Evolutionary conservation across 768 basidiomycete genomes (phyloP).

Genomic region (Auricularia cornea): DNA sequence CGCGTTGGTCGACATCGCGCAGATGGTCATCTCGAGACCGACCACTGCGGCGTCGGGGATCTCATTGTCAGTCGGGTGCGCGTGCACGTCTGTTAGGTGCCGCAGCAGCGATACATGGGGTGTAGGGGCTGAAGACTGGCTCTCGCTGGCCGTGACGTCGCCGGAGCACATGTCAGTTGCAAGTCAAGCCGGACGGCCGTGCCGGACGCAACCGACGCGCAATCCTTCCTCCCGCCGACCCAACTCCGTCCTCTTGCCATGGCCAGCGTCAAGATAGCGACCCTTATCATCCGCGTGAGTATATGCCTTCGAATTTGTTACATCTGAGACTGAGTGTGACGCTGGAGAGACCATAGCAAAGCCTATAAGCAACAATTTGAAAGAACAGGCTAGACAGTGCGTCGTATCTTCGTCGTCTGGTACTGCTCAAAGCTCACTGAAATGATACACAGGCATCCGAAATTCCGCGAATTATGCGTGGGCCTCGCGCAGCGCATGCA

Average conservation of each 20-base stretch:
- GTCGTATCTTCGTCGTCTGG: neutral
- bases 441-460: neutral
- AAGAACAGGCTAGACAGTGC: neutral
- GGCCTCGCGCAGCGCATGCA: neutral
- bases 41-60: slow-evolving; percentile 43
- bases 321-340: neutral
- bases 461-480: neutral
- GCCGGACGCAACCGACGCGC: too few species aligned
- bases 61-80: slow-evolving; percentile 60
- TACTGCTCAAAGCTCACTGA: neutral
- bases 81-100: slow-evolving; percentile 82
- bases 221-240: too few species aligned
- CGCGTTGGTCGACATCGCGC: slow-evolving; percentile 65
- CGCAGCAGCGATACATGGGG: slow-evolving; percentile 30
- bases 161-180: neutral
- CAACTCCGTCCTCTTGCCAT: neutral
- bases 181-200: too few species aligned
- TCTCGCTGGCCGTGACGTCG: neutral
- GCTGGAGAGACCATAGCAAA: neutral
- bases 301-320: too few species aligned
- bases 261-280: neutral
- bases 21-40: slow-evolving; percentile 54
- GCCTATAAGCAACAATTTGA: neutral
- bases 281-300: neutral
- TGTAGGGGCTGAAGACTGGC: neutral